These are phyloP conservation scores for Podospora comata DNA, from an alignment of 495 filamentous ascomycete genomes.

Conservation along the genomic window DNA sequence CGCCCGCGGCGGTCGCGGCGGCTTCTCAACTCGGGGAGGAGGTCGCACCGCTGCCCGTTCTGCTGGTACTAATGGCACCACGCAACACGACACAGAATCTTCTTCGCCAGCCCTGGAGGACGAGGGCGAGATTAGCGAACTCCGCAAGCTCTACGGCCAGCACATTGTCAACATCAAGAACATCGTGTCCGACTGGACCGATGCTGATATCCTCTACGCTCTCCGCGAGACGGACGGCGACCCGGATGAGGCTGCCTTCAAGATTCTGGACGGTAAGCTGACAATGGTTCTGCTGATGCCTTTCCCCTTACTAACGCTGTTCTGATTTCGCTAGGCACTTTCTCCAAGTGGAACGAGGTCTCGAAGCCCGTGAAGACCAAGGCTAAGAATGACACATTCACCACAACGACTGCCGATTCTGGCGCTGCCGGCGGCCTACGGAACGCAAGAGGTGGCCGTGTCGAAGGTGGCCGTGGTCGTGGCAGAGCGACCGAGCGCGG, in stretches of 20 bases:
- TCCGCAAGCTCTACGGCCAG: constrained; percentile 80
- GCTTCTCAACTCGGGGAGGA: constrained; percentile 70
- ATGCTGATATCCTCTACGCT: constrained; percentile 86
- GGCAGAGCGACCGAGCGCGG: constrained; percentile 68
- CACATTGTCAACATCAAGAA: constrained; percentile 78
- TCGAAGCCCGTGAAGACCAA: constrained; percentile 92
- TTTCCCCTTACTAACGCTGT: constrained; percentile 18
- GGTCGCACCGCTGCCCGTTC: constrained; percentile 54
- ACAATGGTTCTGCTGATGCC: constrained; percentile 7
- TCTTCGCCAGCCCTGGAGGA: constrained; percentile 60
- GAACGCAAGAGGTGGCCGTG: constrained; percentile 59
- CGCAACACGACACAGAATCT: constrained; percentile 57
- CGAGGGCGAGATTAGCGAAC: constrained; percentile 82
- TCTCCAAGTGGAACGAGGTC: constrained; percentile 93
- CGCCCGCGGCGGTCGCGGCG: constrained; percentile 66
- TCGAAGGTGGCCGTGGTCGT: constrained; percentile 65
- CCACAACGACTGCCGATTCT: constrained; percentile 52
- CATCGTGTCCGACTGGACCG: constrained; percentile 87
- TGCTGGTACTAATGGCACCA: constrained; percentile 45
- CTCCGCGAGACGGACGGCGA: constrained; percentile 90
- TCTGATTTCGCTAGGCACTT: constrained; percentile 58
- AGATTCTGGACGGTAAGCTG: constrained; percentile 82
- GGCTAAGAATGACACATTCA: constrained; percentile 63
- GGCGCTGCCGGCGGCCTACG: constrained; percentile 37
- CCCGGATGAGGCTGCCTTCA: constrained; percentile 74